Conservation (phyloP, 345 rosid genomes). For the Theobroma cacao region DNA sequence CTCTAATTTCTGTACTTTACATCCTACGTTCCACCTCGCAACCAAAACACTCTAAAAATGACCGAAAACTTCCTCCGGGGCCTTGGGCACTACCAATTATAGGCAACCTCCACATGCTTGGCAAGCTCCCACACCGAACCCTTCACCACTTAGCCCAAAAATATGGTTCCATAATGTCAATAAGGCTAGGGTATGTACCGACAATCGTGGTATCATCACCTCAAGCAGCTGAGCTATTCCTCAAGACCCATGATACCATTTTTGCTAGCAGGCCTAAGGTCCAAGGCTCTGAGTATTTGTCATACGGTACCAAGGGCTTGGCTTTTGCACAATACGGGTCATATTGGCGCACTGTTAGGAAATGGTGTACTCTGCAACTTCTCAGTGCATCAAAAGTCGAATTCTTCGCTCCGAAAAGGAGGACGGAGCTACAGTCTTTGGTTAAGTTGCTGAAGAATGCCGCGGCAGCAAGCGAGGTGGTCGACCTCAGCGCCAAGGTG, state of each 20-base stretch:
- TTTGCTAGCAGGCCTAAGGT: slow-evolving; percentile 36
- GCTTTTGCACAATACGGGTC: slow-evolving; percentile 26
- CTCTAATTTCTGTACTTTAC: too few species aligned
- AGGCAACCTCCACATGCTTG: slow-evolving; percentile 6
- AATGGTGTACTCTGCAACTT: slow-evolving; percentile 23
- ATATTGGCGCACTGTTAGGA: slow-evolving; percentile 31
- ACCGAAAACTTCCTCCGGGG: not conserved
- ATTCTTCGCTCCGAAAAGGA: slow-evolving; percentile 18
- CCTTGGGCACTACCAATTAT: not conserved
- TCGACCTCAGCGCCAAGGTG: slow-evolving; percentile 8
- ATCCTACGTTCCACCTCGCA: not conserved
- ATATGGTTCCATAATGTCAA: slow-evolving; percentile 44
- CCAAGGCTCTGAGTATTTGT: slow-evolving; percentile 16
- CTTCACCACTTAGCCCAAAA: slow-evolving; percentile 31
- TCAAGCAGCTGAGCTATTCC: slow-evolving; percentile 32
- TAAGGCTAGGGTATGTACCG: slow-evolving; percentile 32
- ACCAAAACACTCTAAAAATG: not conserved
- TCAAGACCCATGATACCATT: slow-evolving; percentile 38
- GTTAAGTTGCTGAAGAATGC: slow-evolving; percentile 4
- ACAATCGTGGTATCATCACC: slow-evolving; percentile 43
- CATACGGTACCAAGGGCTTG: slow-evolving; percentile 26
- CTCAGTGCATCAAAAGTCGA: slow-evolving; percentile 29
- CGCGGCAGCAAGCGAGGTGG: not conserved
- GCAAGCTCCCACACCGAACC: slow-evolving; percentile 31
- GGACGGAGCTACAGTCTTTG: slow-evolving; percentile 12